These are phyloP conservation scores for Backusella mclennaniae DNA, from an alignment of 192 early-diverging fungal genomes.

Conservation along the genomic window DNA sequence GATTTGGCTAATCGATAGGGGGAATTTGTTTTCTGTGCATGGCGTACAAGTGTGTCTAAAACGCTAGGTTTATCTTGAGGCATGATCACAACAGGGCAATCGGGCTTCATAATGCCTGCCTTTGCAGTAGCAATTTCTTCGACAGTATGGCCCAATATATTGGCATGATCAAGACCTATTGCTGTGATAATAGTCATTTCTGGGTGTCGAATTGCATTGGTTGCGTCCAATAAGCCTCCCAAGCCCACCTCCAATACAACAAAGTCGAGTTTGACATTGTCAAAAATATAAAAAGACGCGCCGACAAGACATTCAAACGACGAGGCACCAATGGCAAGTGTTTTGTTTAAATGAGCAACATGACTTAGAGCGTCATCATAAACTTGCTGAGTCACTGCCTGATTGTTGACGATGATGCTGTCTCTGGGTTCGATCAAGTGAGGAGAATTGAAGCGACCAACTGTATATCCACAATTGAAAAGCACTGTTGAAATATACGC, in stretches of 20 bases:
- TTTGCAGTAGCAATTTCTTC: slow-evolving; percentile 74
- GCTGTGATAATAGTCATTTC: slow-evolving; percentile 56
- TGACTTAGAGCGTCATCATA: slow-evolving; percentile 42
- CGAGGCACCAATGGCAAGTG: slow-evolving; percentile 44
- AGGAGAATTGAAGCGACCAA: slow-evolving; percentile 78
- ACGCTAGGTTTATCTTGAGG: slow-evolving; percentile 53
- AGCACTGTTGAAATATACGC: slow-evolving; percentile 48
- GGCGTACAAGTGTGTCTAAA: slow-evolving; percentile 31
- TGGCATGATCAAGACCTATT: slow-evolving; percentile 75
- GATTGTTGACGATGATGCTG: slow-evolving; percentile 58
- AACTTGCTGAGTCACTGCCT: slow-evolving; percentile 36
- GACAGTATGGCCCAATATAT: slow-evolving; percentile 66
- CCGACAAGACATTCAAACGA: slow-evolving; percentile 75
- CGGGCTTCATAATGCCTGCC: slow-evolving; percentile 71
- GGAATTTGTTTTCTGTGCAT: slow-evolving; percentile 13
- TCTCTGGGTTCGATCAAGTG: slow-evolving; percentile 71
- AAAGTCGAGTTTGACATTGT: slow-evolving; percentile 57
- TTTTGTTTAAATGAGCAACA: slow-evolving; percentile 42
- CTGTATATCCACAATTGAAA: slow-evolving; percentile 21
- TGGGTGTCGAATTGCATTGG: slow-evolving; percentile 66
- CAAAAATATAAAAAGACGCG: slow-evolving; percentile 59
- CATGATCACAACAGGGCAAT: slow-evolving; percentile 44
- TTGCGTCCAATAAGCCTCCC: slow-evolving; percentile 78
- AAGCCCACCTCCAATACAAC: slow-evolving; percentile 85
- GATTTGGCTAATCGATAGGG: not conserved